A percentile compares a stretch with the other conserved stretches of the same genome.
phyloP scores from a whole-genome alignment of 176 grass and related monocot species.

The maize (Zea mays) region Zm-B73-REFERENCE-NAM-5.0 NC_050100.1:60608501-60609000 shows the following conservation, averaged over 20 bases:
- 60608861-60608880: slow-evolving; percentile 87
- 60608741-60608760: slow-evolving; percentile 67
- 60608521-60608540: slow-evolving; percentile 43
- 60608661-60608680: slow-evolving; percentile 65
- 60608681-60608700: slow-evolving; percentile 65
- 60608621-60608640: slow-evolving; percentile 47
- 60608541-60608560: slow-evolving; percentile 56
- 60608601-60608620: slow-evolving; percentile 45
- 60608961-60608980: slow-evolving; percentile 57
- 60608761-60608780: slow-evolving; percentile 68
- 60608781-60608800: slow-evolving; percentile 58
- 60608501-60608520: slow-evolving; percentile 31
- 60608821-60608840: slow-evolving; percentile 69
- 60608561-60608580: slow-evolving; percentile 38
- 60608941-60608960: slow-evolving; percentile 69
- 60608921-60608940: slow-evolving; percentile 66
- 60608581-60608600: slow-evolving; percentile 58
- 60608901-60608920: slow-evolving; percentile 82
- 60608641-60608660: slow-evolving; percentile 59
- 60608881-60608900: slow-evolving; percentile 92
- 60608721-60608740: slow-evolving; percentile 77
- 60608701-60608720: slow-evolving; percentile 48
- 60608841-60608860: slow-evolving; percentile 64
- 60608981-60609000: slow-evolving; percentile 80
- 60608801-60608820: slow-evolving; percentile 4